Evolutionary conservation across 352 stramenopile genomes (phyloP), one percentile per base, ranked within the genome.

Genomic region (Pythium diclinum): DNA sequence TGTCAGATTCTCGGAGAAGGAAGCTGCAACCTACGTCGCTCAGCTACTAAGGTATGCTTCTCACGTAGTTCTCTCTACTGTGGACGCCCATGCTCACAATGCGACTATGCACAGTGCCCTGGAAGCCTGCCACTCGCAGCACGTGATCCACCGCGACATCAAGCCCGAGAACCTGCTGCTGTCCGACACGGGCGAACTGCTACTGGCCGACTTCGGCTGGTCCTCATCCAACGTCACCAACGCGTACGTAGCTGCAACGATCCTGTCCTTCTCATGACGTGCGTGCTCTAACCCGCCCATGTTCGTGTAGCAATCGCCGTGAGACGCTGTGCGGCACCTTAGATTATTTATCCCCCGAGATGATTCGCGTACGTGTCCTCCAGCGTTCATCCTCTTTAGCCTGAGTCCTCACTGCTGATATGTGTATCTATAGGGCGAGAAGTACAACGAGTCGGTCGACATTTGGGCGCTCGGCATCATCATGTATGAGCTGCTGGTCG

Each of bases 181-280:
- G 21, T 87, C 83, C 6, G 63, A 69, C 3, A 52, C 89, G 74
- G 88, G 92, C 47, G 95, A 98, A 65, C 92, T 99, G 34, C 98
- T 99, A 70, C 94, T 99, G 54, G 97, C 95, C 6, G 98, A 99
- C 73, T 99, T 99, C 78, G 98, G 98, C n/a, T 99, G 97, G 97
- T 99, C 96, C 0, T 98, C 69, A 73, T 77, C 84, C 16, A 93
- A 93, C 25, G 86, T 94, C 38, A 91, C 80, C 0, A 76, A 81
- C 23, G 71, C 78, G 85, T 94, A 78, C 23, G 23, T 53, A 16
- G 25, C 46, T 51, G 17, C 14, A 51, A 13, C 44, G 3, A 36
- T 13, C 14, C 19, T 16, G 21, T 49, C 16, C 42, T 59, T 23
- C 13, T 30, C n/a, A 25, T 5, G 25, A 40, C 63, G 2, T 38